Conservation (phyloP, 768 basidiomycete genomes). For the Rhizopogon roseolus region DNA sequence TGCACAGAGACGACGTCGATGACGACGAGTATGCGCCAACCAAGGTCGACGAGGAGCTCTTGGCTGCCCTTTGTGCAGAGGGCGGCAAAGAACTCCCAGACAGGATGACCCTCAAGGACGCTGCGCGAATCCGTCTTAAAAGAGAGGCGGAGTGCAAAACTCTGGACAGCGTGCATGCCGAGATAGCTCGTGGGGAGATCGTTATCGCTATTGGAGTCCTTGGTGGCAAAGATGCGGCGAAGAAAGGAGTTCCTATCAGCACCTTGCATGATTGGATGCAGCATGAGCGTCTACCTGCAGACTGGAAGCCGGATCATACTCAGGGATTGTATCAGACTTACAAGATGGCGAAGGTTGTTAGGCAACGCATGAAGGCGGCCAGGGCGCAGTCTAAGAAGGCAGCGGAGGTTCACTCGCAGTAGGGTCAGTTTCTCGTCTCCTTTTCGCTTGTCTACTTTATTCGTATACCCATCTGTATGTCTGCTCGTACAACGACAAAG, state of each 20-base stretch:
- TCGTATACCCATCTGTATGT: neutral
- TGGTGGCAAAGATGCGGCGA: conserved; percentile 28
- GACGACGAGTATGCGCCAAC: conserved; percentile 44
- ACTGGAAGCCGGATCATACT: conserved; percentile 27
- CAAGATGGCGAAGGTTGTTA: conserved; percentile 21
- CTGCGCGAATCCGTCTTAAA: conserved; percentile 47
- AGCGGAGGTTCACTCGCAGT: neutral
- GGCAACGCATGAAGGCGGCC: conserved; percentile 23
- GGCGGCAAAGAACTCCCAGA: conserved; percentile 22
- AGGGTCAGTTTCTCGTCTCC: neutral
- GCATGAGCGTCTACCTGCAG: conserved; percentile 45
- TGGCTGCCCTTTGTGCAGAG: conserved; percentile 34
- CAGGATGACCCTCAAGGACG: conserved; percentile 27
- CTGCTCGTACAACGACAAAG: neutral
- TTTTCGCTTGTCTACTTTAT: neutral
- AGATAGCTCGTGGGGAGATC: conserved; percentile 67
- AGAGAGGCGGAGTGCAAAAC: conserved; percentile 41
- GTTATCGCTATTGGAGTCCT: conserved; percentile 54
- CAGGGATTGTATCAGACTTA: conserved; percentile 26
- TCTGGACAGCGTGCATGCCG: conserved; percentile 44
- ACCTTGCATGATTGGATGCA: conserved; percentile 46
- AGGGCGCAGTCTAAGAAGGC: neutral
- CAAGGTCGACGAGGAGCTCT: conserved; percentile 28
- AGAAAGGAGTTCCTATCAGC: conserved; percentile 40
- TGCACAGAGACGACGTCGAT: conserved; percentile 40